Percentiles rank a stretch among this genome's conserved stretches.
These are phyloP conservation scores for Diplotaxis tenuifolia DNA, from an alignment of 345 rosid species.

Conservation along the genomic window DNA sequence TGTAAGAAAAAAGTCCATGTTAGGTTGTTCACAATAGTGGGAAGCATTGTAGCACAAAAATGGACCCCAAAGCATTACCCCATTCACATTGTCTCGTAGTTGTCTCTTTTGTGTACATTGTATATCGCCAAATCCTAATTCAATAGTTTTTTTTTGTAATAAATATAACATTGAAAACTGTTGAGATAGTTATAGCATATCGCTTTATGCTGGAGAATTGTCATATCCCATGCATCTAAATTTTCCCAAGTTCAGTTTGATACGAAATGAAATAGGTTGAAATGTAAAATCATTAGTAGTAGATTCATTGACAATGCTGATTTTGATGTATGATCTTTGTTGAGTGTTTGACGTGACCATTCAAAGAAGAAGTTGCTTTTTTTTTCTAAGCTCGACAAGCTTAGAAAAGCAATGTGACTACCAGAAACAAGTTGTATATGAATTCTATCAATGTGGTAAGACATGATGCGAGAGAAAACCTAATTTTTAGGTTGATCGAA, in stretches of 20 bases:
- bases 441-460: slow-evolving; percentile 8
- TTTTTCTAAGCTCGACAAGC: slow-evolving; percentile 21
- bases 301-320: slow-evolving; percentile 8
- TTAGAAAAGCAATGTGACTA: slow-evolving; percentile 32
- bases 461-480: slow-evolving; percentile 27
- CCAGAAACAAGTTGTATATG: background rate
- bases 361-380: slow-evolving; percentile 2
- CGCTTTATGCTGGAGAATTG: background rate
- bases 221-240: background rate
- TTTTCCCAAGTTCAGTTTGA: background rate
- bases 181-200: background rate
- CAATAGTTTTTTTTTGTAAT: background rate
- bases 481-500: slow-evolving; percentile 19
- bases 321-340: slow-evolving; percentile 25
- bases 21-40: slow-evolving; percentile 42
- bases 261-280: background rate
- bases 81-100: slow-evolving; percentile 37
- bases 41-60: slow-evolving; percentile 40
- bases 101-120: slow-evolving; percentile 28
- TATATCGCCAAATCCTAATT: slow-evolving; percentile 4
- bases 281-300: background rate
- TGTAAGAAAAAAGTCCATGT: slow-evolving; percentile 32
- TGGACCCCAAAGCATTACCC: slow-evolving; percentile 37
- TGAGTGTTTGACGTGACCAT: slow-evolving; percentile 29
- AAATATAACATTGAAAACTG: background rate